These are phyloP conservation scores for Aspergillus wentii DNA, from an alignment of 495 filamentous ascomycete species.

Conservation along the genomic window DNA sequence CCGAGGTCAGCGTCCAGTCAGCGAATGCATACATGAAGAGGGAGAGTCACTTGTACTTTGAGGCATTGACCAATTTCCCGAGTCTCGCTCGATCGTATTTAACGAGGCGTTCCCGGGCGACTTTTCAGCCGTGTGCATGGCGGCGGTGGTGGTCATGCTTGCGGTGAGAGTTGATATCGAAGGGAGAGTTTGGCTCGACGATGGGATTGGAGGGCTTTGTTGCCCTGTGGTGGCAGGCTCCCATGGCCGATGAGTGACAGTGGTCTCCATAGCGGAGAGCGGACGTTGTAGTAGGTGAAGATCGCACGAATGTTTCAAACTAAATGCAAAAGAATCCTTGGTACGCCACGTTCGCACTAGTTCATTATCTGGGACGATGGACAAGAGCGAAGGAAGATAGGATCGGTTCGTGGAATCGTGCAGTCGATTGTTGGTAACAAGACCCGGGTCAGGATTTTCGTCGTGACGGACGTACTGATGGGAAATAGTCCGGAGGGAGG, in stretches of 20 bases:
- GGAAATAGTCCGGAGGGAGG: constrained; percentile 1
- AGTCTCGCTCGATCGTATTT: constrained; percentile 46
- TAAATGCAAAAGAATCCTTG: no score
- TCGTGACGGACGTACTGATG: background rate
- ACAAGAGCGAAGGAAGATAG: no score
- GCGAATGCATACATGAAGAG: no score
- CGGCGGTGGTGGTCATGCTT: constrained; percentile 26
- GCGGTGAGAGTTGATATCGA: constrained; percentile 46
- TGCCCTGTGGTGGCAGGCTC: constrained; percentile 31
- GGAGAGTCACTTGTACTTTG: constrained; percentile 41
- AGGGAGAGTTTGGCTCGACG: constrained; percentile 40
- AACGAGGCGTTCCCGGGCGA: constrained; percentile 41
- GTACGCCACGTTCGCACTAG: no score
- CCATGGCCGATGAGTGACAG: constrained; percentile 39
- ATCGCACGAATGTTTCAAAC: no score
- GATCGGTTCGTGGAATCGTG: no score
- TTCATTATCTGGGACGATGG: no score
- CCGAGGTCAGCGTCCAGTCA: constrained; percentile 19
- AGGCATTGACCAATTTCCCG: constrained; percentile 48
- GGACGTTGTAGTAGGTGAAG: no score
- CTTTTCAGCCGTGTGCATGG: constrained; percentile 29
- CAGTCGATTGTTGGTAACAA: no score
- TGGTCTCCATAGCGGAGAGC: constrained; percentile 34
- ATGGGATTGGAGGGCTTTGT: constrained; percentile 26
- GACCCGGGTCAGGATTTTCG: no score